These are phyloP conservation scores for Phytophthora quininea DNA, from an alignment of 352 stramenopile species.

Conservation along the genomic window DNA sequence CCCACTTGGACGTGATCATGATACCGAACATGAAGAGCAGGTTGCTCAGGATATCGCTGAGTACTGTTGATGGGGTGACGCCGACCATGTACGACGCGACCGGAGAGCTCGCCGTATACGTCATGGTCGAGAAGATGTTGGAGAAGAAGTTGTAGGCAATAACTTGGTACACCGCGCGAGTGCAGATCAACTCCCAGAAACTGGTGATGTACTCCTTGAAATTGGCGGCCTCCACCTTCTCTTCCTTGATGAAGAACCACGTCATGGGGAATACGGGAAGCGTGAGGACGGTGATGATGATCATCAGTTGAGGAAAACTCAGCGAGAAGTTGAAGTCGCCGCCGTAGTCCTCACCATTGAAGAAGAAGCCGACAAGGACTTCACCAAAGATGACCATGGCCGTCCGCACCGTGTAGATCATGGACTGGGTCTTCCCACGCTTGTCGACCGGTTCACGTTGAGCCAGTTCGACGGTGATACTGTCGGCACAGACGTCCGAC, in stretches of 20 bases:
- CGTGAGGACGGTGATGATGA: constrained; percentile 37
- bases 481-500: constrained; percentile 35
- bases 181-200: constrained; percentile 36
- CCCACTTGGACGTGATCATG: constrained; percentile 42
- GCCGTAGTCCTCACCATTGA: constrained; percentile 49
- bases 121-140: constrained; percentile 40
- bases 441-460: constrained; percentile 53
- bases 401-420: constrained; percentile 47
- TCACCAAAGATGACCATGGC: constrained; percentile 43
- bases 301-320: constrained; percentile 39
- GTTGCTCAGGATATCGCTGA: constrained; percentile 41
- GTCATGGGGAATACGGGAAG: constrained; percentile 33
- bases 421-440: constrained; percentile 55
- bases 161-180: constrained; percentile 42
- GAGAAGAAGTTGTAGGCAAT: constrained; percentile 41
- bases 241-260: constrained; percentile 44
- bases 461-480: constrained; percentile 54
- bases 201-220: constrained; percentile 36
- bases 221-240: constrained; percentile 24
- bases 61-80: constrained; percentile 40
- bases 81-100: constrained; percentile 37
- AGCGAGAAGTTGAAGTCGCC: constrained; percentile 27
- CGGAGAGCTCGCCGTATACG: constrained; percentile 28
- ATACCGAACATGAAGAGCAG: constrained; percentile 39
- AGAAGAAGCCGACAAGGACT: constrained; percentile 43